phyloP scores from a whole-genome alignment of 805 yeast genomes.

The Candida chilensis region DNA sequence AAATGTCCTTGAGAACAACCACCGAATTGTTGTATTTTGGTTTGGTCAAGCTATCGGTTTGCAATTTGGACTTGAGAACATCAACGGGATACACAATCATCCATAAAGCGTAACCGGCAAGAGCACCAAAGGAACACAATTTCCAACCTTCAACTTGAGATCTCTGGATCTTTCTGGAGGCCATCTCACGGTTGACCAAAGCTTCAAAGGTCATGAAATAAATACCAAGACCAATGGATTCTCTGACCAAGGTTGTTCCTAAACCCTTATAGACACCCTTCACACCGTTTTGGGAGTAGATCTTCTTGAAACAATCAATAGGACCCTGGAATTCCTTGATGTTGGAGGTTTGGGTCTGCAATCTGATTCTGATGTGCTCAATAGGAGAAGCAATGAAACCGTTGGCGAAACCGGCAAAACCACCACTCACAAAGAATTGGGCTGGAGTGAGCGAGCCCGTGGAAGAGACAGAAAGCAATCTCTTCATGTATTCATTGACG shows the following conservation, averaged over 20 bases:
- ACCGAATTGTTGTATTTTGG: slow-evolving; percentile 52
- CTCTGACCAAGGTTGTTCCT: slow-evolving; percentile 75
- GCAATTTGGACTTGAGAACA: slow-evolving; percentile 84
- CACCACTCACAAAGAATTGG: slow-evolving; percentile 79
- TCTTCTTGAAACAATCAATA: slow-evolving; percentile 53
- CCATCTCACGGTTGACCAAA: slow-evolving; percentile 59
- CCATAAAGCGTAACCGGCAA: slow-evolving; percentile 92
- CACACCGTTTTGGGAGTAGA: slow-evolving; percentile 45
- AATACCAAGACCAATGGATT: slow-evolving; percentile 79
- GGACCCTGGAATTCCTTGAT: slow-evolving; percentile 62
- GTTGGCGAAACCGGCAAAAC: slow-evolving; percentile 88
- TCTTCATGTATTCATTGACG: slow-evolving; percentile 89
- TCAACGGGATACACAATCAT: slow-evolving; percentile 78
- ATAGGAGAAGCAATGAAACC: slow-evolving; percentile 88
- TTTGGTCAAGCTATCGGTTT: slow-evolving; percentile 48
- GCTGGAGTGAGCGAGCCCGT: slow-evolving; percentile 33
- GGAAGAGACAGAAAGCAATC: slow-evolving; percentile 40
- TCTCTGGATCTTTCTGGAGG: slow-evolving; percentile 37
- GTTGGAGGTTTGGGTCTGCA: slow-evolving; percentile 74
- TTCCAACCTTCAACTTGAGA: slow-evolving; percentile 82
- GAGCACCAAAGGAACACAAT: slow-evolving; percentile 80
- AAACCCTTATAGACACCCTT: slow-evolving; percentile 72
- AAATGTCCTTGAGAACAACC: slow-evolving; percentile 51
- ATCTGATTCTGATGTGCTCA: slow-evolving; percentile 88
- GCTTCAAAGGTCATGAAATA: slow-evolving; percentile 91